A percentile compares a stretch with the other conserved stretches of the same genome.
These are phyloP conservation scores for Strombidium stylifer DNA, from an alignment of 73 alveolate genomes.

Conservation along the genomic window DNA sequence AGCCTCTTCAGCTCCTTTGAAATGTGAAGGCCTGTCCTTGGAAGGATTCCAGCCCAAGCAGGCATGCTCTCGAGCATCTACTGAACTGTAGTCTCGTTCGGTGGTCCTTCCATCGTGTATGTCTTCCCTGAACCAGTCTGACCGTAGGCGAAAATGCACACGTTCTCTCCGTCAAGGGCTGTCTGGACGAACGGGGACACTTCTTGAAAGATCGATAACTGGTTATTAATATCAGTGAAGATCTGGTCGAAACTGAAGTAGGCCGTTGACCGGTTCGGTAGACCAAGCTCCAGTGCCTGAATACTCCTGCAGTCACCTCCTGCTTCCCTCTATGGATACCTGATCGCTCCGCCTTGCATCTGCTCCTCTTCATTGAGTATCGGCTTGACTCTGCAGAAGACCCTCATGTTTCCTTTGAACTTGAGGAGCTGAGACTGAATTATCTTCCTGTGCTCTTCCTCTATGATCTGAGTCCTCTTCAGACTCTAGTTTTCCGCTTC, in stretches of 20 bases:
- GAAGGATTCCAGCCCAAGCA: constrained; percentile 19
- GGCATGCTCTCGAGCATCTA: too few species aligned
- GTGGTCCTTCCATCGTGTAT: constrained; percentile 66
- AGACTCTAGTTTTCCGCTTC: too few species aligned
- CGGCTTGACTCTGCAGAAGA: constrained; percentile 90
- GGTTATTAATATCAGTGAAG: too few species aligned
- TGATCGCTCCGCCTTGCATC: too few species aligned
- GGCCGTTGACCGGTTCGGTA: too few species aligned
- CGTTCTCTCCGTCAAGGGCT: constrained; percentile 56
- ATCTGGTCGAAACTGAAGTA: too few species aligned
- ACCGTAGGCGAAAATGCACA: constrained; percentile 61
- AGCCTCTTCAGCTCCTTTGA: too few species aligned
- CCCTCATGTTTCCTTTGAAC: constrained; percentile 85
- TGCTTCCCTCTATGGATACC: too few species aligned
- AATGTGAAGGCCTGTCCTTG: constrained; percentile 23
- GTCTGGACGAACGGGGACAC: constrained; percentile 41
- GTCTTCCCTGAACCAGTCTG: constrained; percentile 68
- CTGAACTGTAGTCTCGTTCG: too few species aligned
- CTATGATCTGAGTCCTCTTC: too few species aligned
- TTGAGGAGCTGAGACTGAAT: constrained; percentile 12
- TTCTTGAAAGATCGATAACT: too few species aligned
- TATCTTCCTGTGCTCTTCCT: constrained; percentile 18
- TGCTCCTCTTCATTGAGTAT: neutral
- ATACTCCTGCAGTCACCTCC: too few species aligned
- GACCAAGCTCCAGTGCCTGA: neutral